These are phyloP conservation scores for Eutrema japonicum DNA, from an alignment of 345 rosid species.

Conservation along the genomic window DNA sequence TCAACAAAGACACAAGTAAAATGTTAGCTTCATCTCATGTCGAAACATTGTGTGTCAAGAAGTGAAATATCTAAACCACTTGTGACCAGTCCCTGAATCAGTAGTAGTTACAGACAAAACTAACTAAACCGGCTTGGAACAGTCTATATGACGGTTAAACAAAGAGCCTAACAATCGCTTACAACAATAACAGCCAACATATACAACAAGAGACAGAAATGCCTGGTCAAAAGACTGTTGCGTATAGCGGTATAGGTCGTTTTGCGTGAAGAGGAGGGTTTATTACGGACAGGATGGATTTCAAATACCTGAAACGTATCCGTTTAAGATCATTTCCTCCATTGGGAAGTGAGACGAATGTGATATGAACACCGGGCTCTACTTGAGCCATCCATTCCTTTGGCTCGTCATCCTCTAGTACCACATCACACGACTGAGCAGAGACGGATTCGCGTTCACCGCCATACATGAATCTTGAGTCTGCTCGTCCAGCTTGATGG, in stretches of 20 bases:
- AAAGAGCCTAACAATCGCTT: background rate
- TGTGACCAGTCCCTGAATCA: background rate
- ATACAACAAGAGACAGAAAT: background rate
- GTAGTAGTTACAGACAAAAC: background rate
- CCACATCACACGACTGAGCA: slow-evolving; percentile 69
- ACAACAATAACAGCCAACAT: background rate
- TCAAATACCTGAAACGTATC: slow-evolving; percentile 81
- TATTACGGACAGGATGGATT: background rate
- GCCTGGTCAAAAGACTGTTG: background rate
- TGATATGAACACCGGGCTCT: slow-evolving; percentile 96
- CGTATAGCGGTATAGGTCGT: background rate
- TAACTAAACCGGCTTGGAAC: background rate
- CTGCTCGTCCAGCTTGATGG: slow-evolving; percentile 51
- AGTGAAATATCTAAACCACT: background rate
- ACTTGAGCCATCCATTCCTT: slow-evolving; percentile 99
- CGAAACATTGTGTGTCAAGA: background rate
- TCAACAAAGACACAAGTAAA: slow-evolving; percentile 36
- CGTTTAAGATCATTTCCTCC: slow-evolving; percentile 98
- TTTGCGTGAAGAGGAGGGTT: background rate
- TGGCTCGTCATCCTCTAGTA: slow-evolving; percentile 78
- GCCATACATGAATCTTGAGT: slow-evolving; percentile 53
- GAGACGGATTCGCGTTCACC: slow-evolving; percentile 71
- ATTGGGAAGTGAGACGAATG: slow-evolving; percentile 83
- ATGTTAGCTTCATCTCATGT: slow-evolving; percentile 22
- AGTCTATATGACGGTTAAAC: background rate